Base-by-base conservation (phyloP, 2,329 filamentous ascomycete species). In the Paecilomyces dactylethromorphus region DNA sequence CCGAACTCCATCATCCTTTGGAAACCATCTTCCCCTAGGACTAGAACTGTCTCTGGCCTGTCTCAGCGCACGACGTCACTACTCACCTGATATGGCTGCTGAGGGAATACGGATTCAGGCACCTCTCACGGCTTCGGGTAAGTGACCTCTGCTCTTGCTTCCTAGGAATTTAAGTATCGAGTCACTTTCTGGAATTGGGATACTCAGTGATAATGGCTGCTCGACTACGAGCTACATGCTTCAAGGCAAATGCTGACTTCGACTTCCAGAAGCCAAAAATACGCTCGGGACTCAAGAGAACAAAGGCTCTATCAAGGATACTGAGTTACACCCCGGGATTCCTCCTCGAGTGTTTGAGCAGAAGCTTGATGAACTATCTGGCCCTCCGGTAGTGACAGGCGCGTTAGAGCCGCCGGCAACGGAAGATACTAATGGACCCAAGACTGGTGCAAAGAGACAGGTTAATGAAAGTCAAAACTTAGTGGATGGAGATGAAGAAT, bases 371-470 rank as follows among this genome's bases (percentile, higher is more conserved):
- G 39, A 13, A 3, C n/a, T 13, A 5, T 15, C 26, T 51, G 50
- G 8, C 5, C 5, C 49, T 39, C 22, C 26, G 18, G 32, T 10
- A 24, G 29, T 12, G 18, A 15, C 11, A 21, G 53, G 26, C 21
- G 12, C 51, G 13, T 24, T 22, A 8, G 24, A 53, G 32, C 31
- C 56, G 54, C 39, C 2, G 60, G 45, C 26, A 61, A 18, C 53
- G 26, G 50, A 4, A 45, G 39, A 45, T 45, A 45, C 35, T 26
- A 39, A 51, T 11, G 59, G 49, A 31, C 31, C 59, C 13, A 59
- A 58, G 18, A 53, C 60, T 31, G 66, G 70, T 15, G 60, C 66
- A 24, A 71, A 71, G 58, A 68, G 68, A 26, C 66, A 66, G 13
- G 62, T 64, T 53, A 62, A 65, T 15, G 53, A 60, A 4, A 59